Evolutionary conservation across 2,329 filamentous ascomycete species (phyloP).

Genomic region (Esteya vermicola): DNA sequence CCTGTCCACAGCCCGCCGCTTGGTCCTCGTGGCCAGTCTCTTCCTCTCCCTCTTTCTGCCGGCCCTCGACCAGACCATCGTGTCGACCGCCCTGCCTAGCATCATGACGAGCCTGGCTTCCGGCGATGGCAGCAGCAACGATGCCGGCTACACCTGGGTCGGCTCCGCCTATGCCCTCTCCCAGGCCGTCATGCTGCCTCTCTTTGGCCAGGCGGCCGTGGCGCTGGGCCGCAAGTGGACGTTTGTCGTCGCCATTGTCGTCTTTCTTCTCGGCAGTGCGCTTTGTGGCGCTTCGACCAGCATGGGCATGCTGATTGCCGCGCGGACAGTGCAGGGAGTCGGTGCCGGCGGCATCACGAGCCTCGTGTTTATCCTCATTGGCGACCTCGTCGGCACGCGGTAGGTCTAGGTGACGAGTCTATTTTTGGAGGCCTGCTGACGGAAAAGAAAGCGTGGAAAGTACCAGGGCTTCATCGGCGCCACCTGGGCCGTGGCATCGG

Average conservation of each 20-base stretch:
- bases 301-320: constrained; percentile 37
- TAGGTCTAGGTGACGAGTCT: too few species aligned
- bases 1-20: too few species aligned
- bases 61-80: constrained; percentile 43
- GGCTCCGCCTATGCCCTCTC: constrained; percentile 59
- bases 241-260: constrained; percentile 29
- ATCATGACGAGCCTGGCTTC: too few species aligned
- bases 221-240: constrained; percentile 44
- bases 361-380: constrained; percentile 41
- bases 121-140: constrained; percentile 43
- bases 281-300: constrained; percentile 33
- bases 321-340: constrained; percentile 38
- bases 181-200: constrained; percentile 49
- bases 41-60: constrained; percentile 28
- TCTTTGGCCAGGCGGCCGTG: constrained; percentile 51
- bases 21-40: constrained; percentile 6
- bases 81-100: constrained; percentile 51
- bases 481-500: constrained; percentile 2
- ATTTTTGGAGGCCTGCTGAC: too few species aligned
- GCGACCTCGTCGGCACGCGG: constrained; percentile 28
- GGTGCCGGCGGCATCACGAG: constrained; percentile 40
- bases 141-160: constrained; percentile 65
- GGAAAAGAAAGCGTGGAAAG: constrained; percentile 2
- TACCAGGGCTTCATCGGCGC: constrained; percentile 1
- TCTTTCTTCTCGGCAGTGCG: constrained; percentile 40